A percentile compares a stretch with the other conserved stretches of the same genome.
Evolutionary conservation across 805 yeast genomes (phyloP).

Genomic region (Starmerella stigmatis): DNA sequence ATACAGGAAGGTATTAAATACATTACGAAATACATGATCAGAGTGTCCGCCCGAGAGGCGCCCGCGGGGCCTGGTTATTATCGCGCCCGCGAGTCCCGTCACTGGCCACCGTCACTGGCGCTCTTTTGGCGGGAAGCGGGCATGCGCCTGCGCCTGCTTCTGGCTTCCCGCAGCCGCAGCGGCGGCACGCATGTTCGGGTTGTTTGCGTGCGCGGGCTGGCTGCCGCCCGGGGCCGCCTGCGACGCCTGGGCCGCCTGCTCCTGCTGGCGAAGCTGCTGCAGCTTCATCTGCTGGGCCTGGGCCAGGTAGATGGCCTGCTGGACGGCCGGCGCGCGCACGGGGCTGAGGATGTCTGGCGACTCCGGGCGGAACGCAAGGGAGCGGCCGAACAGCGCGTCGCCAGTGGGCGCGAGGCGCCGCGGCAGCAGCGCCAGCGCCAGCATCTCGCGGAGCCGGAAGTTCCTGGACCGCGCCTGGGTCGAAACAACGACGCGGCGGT

Average conservation of each 20-base stretch:
- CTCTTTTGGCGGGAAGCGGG: background rate
- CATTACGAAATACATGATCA: no score
- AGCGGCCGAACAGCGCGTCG: conserved; percentile 59
- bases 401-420: conserved; percentile 41
- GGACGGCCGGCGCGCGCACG: conserved; percentile 30
- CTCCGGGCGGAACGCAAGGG: conserved; percentile 64
- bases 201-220: no score
- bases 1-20: no score
- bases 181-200: background rate
- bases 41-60: no score
- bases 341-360: conserved; percentile 43
- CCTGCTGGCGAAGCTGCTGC: conserved; percentile 16
- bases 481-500: conserved; percentile 60
- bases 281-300: conserved; percentile 22
- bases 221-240: background rate
- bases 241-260: background rate
- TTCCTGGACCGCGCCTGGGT: conserved; percentile 59
- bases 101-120: background rate
- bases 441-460: conserved; percentile 84
- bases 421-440: conserved; percentile 60
- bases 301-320: conserved; percentile 24
- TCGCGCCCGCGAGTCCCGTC: background rate
- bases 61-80: no score
- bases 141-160: conserved; percentile 2
- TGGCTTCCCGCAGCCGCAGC: background rate